Base-by-base conservation (phyloP, 1,284 basidiomycete species). In the Cyathus olla region DNA sequence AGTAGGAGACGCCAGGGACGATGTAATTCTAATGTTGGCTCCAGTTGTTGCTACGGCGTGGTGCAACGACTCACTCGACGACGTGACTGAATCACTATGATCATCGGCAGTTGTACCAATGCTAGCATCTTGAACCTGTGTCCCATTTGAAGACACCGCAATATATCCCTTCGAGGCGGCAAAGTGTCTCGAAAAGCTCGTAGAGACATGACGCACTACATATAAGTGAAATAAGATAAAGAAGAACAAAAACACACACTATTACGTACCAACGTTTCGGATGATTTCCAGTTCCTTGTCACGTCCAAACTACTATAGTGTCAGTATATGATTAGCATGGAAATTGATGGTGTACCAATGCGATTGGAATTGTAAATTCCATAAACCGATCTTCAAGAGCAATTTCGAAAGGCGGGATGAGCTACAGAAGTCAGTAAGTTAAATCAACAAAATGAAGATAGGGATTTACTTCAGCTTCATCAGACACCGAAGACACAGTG, bases 201-300 rank as follows among this genome's bases (percentile, higher is more conserved):
- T 88, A 3, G 88, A 85, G n/a, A 86, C 83, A 62, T 87, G 85
- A 24, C 85, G 83, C 60, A 91, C 83, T 84, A 53, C 5, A 11
- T 15, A 28, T 15, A 44, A 29, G 21, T 37, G 24, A 37, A 28
- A 44, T 58, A 57, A 28, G 29, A 15, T 51, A 49, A 11, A 27
- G n/a, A 35, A 35, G 6, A 42, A 49, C 9, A 19, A 27, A 44
- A 13, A 2, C 13, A 50, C n/a, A 19, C 11, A 24, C 24, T 13
- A 42, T 19, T 61, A 82, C 82, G 78, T 67, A 85, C 83, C 89
- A 60, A 92, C 86, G 71, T 85, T 88, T 48, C 88, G 83, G 56
- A 92, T 87, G 28, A 80, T 76, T 54, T 91, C 90, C 1, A 91
- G 76, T 73, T 92, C 90, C 66, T 85, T 90, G 54, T 91, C 89